Evolutionary conservation across 495 filamentous ascomycete genomes (phyloP).

Genomic region (Xylaria curta): DNA sequence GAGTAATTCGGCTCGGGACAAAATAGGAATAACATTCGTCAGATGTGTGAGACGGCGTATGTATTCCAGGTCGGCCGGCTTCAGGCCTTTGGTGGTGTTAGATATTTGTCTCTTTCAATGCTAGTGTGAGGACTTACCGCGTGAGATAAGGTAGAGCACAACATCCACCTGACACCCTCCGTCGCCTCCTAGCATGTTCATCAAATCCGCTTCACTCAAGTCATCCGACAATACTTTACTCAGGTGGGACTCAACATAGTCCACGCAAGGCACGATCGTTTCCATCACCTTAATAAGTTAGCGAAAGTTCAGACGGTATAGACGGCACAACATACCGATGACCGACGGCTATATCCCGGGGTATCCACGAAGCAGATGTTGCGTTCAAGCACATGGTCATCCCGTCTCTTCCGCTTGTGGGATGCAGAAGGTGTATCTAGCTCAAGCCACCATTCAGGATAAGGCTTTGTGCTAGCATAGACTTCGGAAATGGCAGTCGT

Average conservation of each 20-base stretch:
- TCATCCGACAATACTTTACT: conserved; percentile 66
- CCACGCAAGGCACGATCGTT: conserved; percentile 67
- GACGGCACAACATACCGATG: conserved; percentile 56
- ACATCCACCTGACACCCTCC: conserved; percentile 91
- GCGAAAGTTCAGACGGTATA: neutral
- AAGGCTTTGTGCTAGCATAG: conserved; percentile 90
- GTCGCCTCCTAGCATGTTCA: conserved; percentile 80
- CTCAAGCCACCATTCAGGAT: conserved; percentile 95
- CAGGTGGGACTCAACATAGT: conserved; percentile 78
- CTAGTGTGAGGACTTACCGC: conserved; percentile 38
- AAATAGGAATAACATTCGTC: conserved; percentile 86
- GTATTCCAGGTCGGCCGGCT: conserved; percentile 75
- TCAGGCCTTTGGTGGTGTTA: conserved; percentile 62
- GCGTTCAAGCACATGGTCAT: conserved; percentile 83
- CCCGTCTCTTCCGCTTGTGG: conserved; percentile 76
- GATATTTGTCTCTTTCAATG: neutral
- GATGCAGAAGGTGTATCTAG: conserved; percentile 75
- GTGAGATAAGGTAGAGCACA: conserved; percentile 77
- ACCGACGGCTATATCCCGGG: conserved; percentile 68
- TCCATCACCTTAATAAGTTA: conserved; percentile 57
- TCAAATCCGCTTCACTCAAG: conserved; percentile 73
- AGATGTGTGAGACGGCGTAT: conserved; percentile 75
- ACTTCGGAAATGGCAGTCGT: conserved; percentile 75
- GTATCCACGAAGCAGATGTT: conserved; percentile 98
- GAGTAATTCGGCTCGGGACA: conserved; percentile 78